phyloP scores from a whole-genome alignment of 495 filamentous ascomycete genomes.

The Lepidopterella palustris region DNA sequence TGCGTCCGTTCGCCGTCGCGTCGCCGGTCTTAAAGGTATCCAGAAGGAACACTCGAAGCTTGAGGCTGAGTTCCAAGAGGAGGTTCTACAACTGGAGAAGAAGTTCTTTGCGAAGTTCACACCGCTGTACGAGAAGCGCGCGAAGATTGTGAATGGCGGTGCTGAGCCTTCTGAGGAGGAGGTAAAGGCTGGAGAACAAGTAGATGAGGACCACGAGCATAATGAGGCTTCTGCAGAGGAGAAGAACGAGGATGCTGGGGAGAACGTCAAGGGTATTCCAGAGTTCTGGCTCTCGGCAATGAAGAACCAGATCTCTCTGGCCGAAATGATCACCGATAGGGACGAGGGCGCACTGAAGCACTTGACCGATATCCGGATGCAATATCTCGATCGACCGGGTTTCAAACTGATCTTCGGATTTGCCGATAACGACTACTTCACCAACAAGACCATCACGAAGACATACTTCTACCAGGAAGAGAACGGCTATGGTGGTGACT shows the following conservation, averaged over 20 bases:
- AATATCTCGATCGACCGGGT: conserved; percentile 95
- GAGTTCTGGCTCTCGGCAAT: conserved; percentile 99
- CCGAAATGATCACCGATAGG: conserved; percentile 95
- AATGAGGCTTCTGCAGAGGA: conserved; percentile 50
- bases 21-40: conserved; percentile 91
- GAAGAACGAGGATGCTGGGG: conserved; percentile 43
- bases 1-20: conserved; percentile 77
- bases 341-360: conserved; percentile 89
- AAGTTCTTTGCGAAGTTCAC: conserved; percentile 99
- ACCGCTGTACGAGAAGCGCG: conserved; percentile 91
- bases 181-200: conserved; percentile 76
- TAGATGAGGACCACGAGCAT: conserved; percentile 63
- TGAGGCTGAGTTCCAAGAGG: conserved; percentile 96
- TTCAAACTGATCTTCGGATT: conserved; percentile 99
- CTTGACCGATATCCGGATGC: conserved; percentile 94
- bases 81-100: conserved; percentile 96
- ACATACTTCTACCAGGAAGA: conserved; percentile 99
- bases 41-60: conserved; percentile 98
- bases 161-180: conserved; percentile 80
- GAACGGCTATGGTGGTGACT: conserved; percentile 95
- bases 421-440: conserved; percentile 88
- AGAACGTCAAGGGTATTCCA: conserved; percentile 67
- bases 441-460: conserved; percentile 94
- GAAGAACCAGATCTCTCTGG: conserved; percentile 96
- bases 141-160: conserved; percentile 84